phyloP scores from a whole-genome alignment of 2,329 filamentous ascomycete species.

The Trichoderma sp. region DNA sequence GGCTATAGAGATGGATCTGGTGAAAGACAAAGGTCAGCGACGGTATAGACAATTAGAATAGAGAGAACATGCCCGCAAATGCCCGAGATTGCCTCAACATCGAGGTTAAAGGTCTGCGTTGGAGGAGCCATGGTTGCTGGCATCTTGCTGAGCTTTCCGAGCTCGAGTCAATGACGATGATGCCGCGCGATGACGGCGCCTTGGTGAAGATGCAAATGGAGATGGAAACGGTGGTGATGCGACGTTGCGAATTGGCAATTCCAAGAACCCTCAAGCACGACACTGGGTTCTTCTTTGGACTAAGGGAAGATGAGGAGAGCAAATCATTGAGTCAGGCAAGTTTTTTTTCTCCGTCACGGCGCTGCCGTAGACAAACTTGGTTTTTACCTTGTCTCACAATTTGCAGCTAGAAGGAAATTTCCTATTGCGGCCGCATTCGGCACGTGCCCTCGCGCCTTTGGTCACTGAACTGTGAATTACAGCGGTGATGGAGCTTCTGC shows the following conservation, averaged over 20 bases:
- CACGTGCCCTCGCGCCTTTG: background rate
- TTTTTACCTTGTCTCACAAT: background rate
- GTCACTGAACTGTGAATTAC: background rate
- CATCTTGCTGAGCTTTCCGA: background rate
- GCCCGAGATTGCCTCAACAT: slow-evolving; percentile 87
- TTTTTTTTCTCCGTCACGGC: background rate
- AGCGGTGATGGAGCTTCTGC: background rate
- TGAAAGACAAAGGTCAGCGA: background rate
- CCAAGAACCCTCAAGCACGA: background rate
- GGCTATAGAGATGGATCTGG: slow-evolving; percentile 88
- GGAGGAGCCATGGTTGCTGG: slow-evolving; percentile 51
- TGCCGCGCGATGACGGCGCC: background rate
- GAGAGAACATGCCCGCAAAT: slow-evolving; percentile 69
- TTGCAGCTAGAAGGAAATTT: slow-evolving; percentile 9
- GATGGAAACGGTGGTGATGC: background rate
- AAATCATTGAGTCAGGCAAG: background rate
- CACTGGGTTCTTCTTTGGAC: background rate
- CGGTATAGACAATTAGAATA: background rate
- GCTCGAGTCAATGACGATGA: slow-evolving; percentile 4
- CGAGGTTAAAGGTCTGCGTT: slow-evolving; percentile 62
- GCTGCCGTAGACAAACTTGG: background rate
- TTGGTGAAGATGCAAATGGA: background rate
- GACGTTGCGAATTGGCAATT: background rate
- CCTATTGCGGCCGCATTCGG: slow-evolving; percentile 1
- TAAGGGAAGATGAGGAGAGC: background rate